Evolutionary conservation across 1,139 yeast genomes (phyloP), one percentile per base, ranked within the genome.

Genomic region (Scheffersomyces segobiensis): DNA sequence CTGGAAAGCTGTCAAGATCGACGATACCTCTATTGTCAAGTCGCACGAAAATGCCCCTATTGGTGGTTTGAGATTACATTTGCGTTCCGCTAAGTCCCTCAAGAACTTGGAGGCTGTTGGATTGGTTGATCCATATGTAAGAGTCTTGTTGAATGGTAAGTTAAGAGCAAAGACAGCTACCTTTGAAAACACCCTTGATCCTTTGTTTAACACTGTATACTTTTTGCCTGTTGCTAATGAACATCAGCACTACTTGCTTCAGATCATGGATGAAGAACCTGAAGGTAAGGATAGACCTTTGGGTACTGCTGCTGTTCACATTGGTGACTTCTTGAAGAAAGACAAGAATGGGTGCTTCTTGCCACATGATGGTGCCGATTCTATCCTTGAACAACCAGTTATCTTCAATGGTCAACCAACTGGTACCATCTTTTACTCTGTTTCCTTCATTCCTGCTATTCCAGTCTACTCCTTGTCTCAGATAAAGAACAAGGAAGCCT

Each of bases 1-100:
- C 48, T 90, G 95, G 93, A 89, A 88, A 68, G 91, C 93, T n/a
- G 75, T 90, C 58, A 82, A 83, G 20, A 75, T 87, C 66, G 87
- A 87, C 53, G 87, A 86, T 54, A 77, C 72, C 47, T 72, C 77
- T 32, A 79, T 79, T 48, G 77, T 79, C 3, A 76, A 79, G 57
- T 75, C 79, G 26, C 75, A 77, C 57, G 77, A 78, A 61, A 76
- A 78, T 62, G 84, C 89, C 46, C 86, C 93, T 54, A 77, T 89
- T 63, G 96, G 93, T 67, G 87, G 86, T 55, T 69, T 87, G 46
- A 84, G 88, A 74, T 69, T 89, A 51, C 86, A 85, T 64, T 65
- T 89, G 56, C 80, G 86, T 62, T 75, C 79, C 46, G 90, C 88
- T 19, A 71, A 71, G 18, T 83, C 83, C 56, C 75, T 89, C 64